Evolutionary conservation across 1,139 yeast species (phyloP).

Genomic region (Taiozyma sp.): DNA sequence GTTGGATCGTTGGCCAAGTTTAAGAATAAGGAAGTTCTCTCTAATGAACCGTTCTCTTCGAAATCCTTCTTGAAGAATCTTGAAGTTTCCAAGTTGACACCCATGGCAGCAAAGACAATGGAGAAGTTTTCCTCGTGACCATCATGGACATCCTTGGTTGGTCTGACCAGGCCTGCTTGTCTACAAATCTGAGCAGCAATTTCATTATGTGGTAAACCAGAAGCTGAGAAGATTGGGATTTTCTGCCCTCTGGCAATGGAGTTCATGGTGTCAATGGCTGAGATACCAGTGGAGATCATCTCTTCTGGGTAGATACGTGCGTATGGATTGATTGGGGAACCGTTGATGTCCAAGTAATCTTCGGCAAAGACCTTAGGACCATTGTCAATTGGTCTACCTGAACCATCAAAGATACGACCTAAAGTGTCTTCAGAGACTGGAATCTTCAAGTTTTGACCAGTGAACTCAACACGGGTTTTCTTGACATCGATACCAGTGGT

Average conservation of each 20-base stretch:
- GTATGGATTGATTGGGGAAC: conserved; percentile 96
- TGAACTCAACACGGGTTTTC: conserved; percentile 94
- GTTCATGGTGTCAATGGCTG: conserved; percentile 98
- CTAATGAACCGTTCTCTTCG: conserved; percentile 98
- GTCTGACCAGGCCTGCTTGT: conserved; percentile 98
- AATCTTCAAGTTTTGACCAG: conserved; percentile 89
- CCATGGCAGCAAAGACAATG: conserved; percentile 98
- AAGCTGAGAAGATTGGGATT: conserved; percentile 97
- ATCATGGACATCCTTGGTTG: conserved; percentile 98
- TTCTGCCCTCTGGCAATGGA: conserved; percentile 99
- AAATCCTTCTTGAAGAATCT: conserved; percentile 97
- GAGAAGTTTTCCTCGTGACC: conserved; percentile 99
- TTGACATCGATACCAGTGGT: conserved; percentile 97
- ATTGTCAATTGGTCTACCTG: conserved; percentile 97
- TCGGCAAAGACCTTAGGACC: conserved; percentile 99
- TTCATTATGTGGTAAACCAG: conserved; percentile 99
- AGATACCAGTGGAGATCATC: conserved; percentile 98
- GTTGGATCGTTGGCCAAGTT: conserved; percentile 99
- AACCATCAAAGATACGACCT: conserved; percentile 98
- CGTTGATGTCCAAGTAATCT: conserved; percentile 96
- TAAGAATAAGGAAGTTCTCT: conserved; percentile 93
- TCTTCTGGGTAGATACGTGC: conserved; percentile 99
- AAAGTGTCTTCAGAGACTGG: conserved; percentile 96
- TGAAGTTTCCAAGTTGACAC: conserved; percentile 89
- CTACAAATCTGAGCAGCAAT: conserved; percentile 99